Evolutionary conservation across 2,329 filamentous ascomycete species (phyloP), one percentile per base, ranked within the genome.

Genomic region (Mollisiaceae sp.): DNA sequence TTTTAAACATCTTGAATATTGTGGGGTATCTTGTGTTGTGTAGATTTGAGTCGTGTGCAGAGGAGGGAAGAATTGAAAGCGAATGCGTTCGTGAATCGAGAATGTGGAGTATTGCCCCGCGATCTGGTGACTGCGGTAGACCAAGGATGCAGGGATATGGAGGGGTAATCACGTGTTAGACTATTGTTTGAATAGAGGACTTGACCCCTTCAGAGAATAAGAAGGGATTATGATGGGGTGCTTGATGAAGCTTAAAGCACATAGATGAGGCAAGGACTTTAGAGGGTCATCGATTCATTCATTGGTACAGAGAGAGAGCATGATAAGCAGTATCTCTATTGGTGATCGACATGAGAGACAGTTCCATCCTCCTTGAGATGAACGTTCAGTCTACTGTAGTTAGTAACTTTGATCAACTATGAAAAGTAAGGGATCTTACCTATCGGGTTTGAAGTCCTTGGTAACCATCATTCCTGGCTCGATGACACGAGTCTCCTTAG

Each of bases 1-100:
- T 97, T 78, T 97, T 97, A 78, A 97, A 97, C 93, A 97, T 97
- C 69, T 76, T 87, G 69, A 55, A 41, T 59, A 50, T 59, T 59
- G 32, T 32, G 52, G 18, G 59, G 47, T 47, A 27, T 65, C 18
- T 66, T 61, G 54, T 63, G 27, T 39, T 41, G 55, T 60, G 27
- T 57, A 58, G 60, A 11, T 4, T 6, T 39, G 50, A 59, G 62
- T 12, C 14, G 43, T 50, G 45, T 50, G 20, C n/a, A 2, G 50
- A 62, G 58, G 41, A 22, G 61, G 58, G 58, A 27, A 43, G 27
- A 15, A 36, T 50, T 39, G 52, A 43, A 22, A 14, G 35, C 20
- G 47, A 50, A 22, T 22, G n/a, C 36, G 45, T 56, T 64, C 55
- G 27, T 32, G 50, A 55, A 43, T 64, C 55, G 27, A n/a, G 50